A percentile compares a stretch with the other conserved stretches of the same genome.
phyloP scores from a whole-genome alignment of 2,329 filamentous ascomycete genomes.

The Elsinoe australis region DNA sequence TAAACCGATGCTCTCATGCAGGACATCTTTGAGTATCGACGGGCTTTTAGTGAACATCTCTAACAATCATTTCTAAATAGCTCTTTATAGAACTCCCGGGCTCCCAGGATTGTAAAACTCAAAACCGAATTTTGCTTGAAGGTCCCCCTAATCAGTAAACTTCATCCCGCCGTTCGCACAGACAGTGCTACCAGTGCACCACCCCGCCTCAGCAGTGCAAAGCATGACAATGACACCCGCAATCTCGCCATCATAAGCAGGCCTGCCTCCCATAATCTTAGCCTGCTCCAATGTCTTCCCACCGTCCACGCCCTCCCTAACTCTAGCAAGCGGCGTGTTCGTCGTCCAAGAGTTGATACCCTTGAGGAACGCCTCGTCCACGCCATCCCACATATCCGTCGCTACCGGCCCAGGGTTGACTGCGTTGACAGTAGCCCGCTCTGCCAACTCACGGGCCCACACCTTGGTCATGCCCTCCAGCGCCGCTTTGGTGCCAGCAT shows the following conservation, averaged over 20 bases:
- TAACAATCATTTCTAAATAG: no score
- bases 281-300: conserved; percentile 45
- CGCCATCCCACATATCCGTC: conserved; percentile 57
- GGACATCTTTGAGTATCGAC: no score
- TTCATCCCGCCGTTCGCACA: conserved; percentile 74
- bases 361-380: conserved; percentile 50
- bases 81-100: no score
- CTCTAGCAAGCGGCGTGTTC: conserved; percentile 56
- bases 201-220: conserved; percentile 61
- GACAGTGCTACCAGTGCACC: conserved; percentile 70
- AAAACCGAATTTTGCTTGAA: no score
- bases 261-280: conserved; percentile 46
- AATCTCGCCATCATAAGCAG: conserved; percentile 61
- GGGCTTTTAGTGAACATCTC: no score
- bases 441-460: conserved; percentile 56
- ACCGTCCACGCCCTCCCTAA: conserved; percentile 54
- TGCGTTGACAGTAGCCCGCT: conserved; percentile 56
- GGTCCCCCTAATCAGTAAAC: conserved; percentile 33
- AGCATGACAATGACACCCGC: conserved; percentile 71
- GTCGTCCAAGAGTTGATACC: conserved; percentile 54
- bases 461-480: conserved; percentile 62
- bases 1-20: no score
- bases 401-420: conserved; percentile 60
- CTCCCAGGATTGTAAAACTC: no score
- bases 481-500: conserved; percentile 60